These are phyloP conservation scores for Pneumocystis oryctolagi DNA, from an alignment of 1,139 yeast genomes.

Conservation along the genomic window DNA sequence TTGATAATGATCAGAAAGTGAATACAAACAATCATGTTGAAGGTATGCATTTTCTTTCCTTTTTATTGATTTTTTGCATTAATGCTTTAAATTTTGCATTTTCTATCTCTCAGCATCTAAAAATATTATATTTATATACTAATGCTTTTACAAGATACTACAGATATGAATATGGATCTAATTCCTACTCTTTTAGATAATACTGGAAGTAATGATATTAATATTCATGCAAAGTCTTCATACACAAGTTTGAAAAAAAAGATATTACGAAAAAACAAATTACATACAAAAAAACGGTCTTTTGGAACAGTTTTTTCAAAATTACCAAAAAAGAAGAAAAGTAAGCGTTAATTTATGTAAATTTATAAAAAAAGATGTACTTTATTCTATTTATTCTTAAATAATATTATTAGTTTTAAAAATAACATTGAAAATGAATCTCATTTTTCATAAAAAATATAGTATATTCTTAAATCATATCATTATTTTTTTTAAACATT, in stretches of 20 bases:
- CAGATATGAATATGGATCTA: not conserved
- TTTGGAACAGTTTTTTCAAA: not conserved
- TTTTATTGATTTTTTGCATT: not conserved
- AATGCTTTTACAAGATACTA: not conserved
- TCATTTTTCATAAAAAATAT: too few relatives aligned
- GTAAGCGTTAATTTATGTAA: not conserved
- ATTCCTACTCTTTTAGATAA: not conserved
- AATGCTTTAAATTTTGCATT: not conserved
- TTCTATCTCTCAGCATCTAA: too few relatives aligned
- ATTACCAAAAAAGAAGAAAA: not conserved
- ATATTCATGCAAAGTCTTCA: not conserved
- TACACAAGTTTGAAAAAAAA: not conserved
- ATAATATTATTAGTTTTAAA: not conserved
- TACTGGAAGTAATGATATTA: not conserved
- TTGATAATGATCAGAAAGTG: not conserved
- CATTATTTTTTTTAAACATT: not conserved
- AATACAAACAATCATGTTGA: not conserved
- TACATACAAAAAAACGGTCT: not conserved
- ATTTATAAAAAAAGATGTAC: not conserved
- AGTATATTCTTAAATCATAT: not conserved
- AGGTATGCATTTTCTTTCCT: not conserved
- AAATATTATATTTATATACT: not conserved
- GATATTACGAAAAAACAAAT: not conserved
- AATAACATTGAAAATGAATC: not conserved
- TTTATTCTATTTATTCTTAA: not conserved